Base-by-base conservation (phyloP, 192 early-diverging fungal species). In the Gaertneriomyces sp. region DNA sequence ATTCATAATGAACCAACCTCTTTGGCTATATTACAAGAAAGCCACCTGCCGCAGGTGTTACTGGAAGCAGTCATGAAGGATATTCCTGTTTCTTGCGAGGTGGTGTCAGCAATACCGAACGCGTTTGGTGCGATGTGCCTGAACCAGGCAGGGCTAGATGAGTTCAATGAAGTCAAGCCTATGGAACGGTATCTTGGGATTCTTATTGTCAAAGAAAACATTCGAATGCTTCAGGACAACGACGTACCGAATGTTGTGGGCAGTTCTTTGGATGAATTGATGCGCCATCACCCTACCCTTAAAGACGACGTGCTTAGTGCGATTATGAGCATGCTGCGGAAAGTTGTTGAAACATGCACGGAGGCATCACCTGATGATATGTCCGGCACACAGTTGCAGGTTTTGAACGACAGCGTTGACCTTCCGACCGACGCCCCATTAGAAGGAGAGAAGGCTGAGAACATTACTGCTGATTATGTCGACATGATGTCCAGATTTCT, bases 1-100 rank as follows among this genome's bases (percentile, higher is more conserved):
- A 93, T 99, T 43, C 93, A 99, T 69, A 99, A 99, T 65, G 97
- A 99, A 61, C 97, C 97, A 1, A 98, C 95, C 0, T 93, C 87
- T 11, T 75, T 99, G 33, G 73, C 90, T 7, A 96, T 99, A 57
- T 81, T 99, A 43, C 97, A 99, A 72, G 97, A 99, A 73, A 79
- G 87, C 7, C 83, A 86, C 49, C 74, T 99, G 41, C 93, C 95
- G 2, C 86, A 94, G 55, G 84, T 85, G 1, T 87, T 99, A 70
- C 79, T 98, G 42, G 73, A 77, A 6, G 76, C 85, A 20, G 72
- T 91, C n/a, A 80, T 79, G 10, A 74, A 76, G 19, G 85, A 90
- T 38, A 81, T 94, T 12, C 91, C 92, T 2, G 79, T 87, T 39
- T 90, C 88, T 20, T 87, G 88, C 19, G 95, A 98, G 67, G 90